Evolutionary conservation across 768 basidiomycete genomes (phyloP).

Genomic region (Ephemerocybe angulata): DNA sequence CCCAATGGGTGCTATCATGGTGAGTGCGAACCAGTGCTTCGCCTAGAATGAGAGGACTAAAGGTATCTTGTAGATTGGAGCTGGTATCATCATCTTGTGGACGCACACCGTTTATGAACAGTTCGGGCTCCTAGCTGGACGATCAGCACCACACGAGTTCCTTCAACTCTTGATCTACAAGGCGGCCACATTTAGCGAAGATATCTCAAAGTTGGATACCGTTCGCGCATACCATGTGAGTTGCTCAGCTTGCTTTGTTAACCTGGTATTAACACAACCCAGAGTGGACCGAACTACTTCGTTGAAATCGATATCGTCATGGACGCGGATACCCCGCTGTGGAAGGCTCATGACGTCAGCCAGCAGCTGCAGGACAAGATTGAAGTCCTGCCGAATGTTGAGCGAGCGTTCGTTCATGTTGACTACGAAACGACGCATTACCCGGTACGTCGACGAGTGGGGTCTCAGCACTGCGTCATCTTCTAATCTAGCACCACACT

Average conservation of each 20-base stretch:
- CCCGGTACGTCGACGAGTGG: conserved; percentile 43
- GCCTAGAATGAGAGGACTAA: no score
- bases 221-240: conserved; percentile 89
- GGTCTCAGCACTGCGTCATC: background rate
- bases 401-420: conserved; percentile 91
- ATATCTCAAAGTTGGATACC: conserved; percentile 86
- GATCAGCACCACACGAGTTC: conserved; percentile 89
- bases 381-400: conserved; percentile 85
- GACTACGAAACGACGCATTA: conserved; percentile 89
- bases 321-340: conserved; percentile 81
- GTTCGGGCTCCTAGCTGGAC: conserved; percentile 87
- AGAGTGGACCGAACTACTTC: conserved; percentile 88
- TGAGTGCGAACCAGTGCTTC: conserved; percentile 40
- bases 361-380: conserved; percentile 87
- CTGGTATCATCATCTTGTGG: conserved; percentile 82
- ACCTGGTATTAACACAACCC: conserved; percentile 9
- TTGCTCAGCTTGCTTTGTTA: conserved; percentile 11
- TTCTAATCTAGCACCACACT: background rate
- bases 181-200: conserved; percentile 80
- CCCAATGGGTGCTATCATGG: conserved; percentile 73
- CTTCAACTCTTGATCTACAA: conserved; percentile 92
- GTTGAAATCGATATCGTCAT: conserved; percentile 96
- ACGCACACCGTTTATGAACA: conserved; percentile 69
- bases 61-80: conserved; percentile 60
- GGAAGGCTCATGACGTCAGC: conserved; percentile 83